phyloP scores from a whole-genome alignment of 805 yeast genomes.

The Middelhovenomyces tepae region DNA sequence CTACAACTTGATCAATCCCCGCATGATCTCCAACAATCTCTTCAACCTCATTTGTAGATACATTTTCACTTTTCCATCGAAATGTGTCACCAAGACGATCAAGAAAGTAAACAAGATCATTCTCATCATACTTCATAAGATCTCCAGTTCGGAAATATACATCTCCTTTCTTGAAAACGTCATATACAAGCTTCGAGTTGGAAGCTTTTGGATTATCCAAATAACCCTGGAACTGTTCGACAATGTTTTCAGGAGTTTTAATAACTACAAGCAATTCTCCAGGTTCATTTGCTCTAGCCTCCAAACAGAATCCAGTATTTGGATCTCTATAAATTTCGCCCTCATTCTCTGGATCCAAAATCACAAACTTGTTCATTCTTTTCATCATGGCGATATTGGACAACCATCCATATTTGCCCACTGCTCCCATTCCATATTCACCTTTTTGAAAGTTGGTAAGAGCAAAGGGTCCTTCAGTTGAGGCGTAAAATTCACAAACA shows the following conservation, averaged over 20 bases:
- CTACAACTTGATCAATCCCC: conserved; percentile 49
- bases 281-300: conserved; percentile 53
- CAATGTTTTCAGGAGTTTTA: conserved; percentile 50
- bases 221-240: conserved; percentile 81
- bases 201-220: conserved; percentile 74
- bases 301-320: conserved; percentile 49
- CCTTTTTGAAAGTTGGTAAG: conserved; percentile 74
- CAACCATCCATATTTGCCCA: conserved; percentile 59
- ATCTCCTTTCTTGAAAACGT: conserved; percentile 79
- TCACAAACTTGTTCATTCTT: conserved; percentile 8
- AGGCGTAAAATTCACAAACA: conserved; percentile 87
- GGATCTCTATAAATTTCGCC: conserved; percentile 62
- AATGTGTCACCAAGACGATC: conserved; percentile 93
- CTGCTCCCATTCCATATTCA: conserved; percentile 77
- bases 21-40: conserved; percentile 39
- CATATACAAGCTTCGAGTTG: conserved; percentile 57
- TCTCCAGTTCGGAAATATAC: conserved; percentile 91
- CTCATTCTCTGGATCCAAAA: conserved; percentile 71
- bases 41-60: conserved; percentile 88
- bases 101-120: conserved; percentile 70
- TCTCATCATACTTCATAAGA: conserved; percentile 56
- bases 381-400: conserved; percentile 2
- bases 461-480: conserved; percentile 88
- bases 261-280: conserved; percentile 84
- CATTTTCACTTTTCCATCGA: conserved; percentile 95